These are phyloP conservation scores for Phytopythium mirpurense DNA, from an alignment of 352 stramenopile genomes.

Conservation along the genomic window DNA sequence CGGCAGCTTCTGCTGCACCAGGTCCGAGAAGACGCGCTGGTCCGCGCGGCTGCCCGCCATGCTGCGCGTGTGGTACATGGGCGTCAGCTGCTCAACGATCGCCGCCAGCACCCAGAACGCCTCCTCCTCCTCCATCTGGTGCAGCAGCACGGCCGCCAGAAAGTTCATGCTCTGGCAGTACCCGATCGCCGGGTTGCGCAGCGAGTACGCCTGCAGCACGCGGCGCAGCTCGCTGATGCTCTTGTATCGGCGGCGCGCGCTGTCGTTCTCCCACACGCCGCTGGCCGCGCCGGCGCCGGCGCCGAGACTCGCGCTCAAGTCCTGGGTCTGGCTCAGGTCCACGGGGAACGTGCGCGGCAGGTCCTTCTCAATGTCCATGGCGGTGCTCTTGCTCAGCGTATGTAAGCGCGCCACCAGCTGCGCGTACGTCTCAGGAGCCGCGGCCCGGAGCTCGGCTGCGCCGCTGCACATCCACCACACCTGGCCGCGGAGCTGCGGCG, in stretches of 20 bases:
- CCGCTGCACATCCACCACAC: slow-evolving; percentile 85
- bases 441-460: slow-evolving; percentile 38
- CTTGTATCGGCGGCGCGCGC: slow-evolving; percentile 21
- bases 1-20: slow-evolving; percentile 86
- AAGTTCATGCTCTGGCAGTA: slow-evolving; percentile 92
- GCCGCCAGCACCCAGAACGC: slow-evolving; percentile 82
- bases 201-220: slow-evolving; percentile 80
- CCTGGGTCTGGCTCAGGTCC: slow-evolving; percentile 10
- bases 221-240: slow-evolving; percentile 63
- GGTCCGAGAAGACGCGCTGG: slow-evolving; percentile 80
- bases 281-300: background rate
- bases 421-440: slow-evolving; percentile 45
- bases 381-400: slow-evolving; percentile 53
- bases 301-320: slow-evolving; percentile 5
- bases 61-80: slow-evolving; percentile 82
- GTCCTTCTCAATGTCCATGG: slow-evolving; percentile 89
- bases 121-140: slow-evolving; percentile 82
- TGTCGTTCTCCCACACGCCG: slow-evolving; percentile 11
- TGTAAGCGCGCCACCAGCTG: slow-evolving; percentile 47
- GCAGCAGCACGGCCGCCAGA: slow-evolving; percentile 67
- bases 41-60: slow-evolving; percentile 89
- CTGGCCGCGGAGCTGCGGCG: slow-evolving; percentile 52
- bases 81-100: slow-evolving; percentile 89
- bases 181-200: slow-evolving; percentile 76
- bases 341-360: slow-evolving; percentile 75